Base-by-base conservation (phyloP, 106 monocot species). In the Narthecium ossifragum region DNA sequence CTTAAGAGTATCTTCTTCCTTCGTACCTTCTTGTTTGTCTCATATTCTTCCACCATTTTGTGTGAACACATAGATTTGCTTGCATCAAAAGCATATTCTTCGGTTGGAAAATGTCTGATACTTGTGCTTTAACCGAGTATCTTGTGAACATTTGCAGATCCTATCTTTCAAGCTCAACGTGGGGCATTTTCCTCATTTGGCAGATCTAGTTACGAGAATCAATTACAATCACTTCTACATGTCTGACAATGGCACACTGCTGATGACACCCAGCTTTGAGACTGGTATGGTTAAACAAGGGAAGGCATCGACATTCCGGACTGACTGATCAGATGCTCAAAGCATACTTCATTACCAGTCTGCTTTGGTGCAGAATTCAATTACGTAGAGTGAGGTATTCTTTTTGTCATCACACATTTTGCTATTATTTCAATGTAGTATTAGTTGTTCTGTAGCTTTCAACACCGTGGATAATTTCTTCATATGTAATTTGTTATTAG, bases 151-250 rank as follows among this genome's bases (percentile, higher is more conserved):
- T 55, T 6, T 71, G 80, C 90, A 96, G 96, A 79, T 96, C 46
- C 53, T 96, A 21, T 96, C 96, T 11, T 90, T 90, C 78, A 96
- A 90, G 62, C 83, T 96, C 26, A 96, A 90, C 56, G 86, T 96
- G 12, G 96, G 96, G 0, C 96, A 96, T 41, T 90, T 96, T 57
- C 90, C 90, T 47, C 90, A 96, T 73, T 60, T 96, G 49, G 96
- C 75, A 14, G 96, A 96, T 75, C 60, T 96, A 55, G 96, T 96
- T 21, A 86, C 80, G 21, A 80, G 90, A 74, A 86, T 90, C 45
- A 96, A 86, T 52, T 84, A 81, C 56, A 96, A 86, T 47, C 73
- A 86, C 66, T 96, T 84, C 64, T 96, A 90, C 86, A 90, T 90
- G 90, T 90, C 90, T 12, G 80, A 77, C 10, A 84, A 57, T 25